Conservation (phyloP, 768 basidiomycete genomes). For the Hericium alpestre region DNA sequence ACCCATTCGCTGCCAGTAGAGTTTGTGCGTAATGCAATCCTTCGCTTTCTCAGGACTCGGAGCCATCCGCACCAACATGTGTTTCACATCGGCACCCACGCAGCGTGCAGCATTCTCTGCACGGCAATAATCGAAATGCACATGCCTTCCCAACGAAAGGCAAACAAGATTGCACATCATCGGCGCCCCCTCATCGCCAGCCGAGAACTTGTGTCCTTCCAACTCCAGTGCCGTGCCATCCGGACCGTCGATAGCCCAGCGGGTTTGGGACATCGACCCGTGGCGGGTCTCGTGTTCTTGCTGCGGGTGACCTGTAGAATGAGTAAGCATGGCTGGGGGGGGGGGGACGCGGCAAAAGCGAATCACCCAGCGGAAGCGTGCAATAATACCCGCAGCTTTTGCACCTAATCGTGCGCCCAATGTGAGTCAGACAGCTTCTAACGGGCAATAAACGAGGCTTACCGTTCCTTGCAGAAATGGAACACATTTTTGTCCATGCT, state of each 20-base stretch:
- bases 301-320: slow-evolving; percentile 40
- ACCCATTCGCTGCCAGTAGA: slow-evolving; percentile 55
- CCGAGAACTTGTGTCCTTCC: slow-evolving; percentile 42
- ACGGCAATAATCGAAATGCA: slow-evolving; percentile 48
- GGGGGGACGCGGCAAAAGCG: not conserved
- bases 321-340: not conserved
- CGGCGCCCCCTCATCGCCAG: slow-evolving; percentile 47
- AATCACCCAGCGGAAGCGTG: slow-evolving; percentile 40
- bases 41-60: slow-evolving; percentile 40
- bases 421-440: not conserved
- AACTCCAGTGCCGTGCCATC: slow-evolving; percentile 41
- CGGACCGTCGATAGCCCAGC: slow-evolving; percentile 46
- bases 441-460: slow-evolving; percentile 2
- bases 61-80: slow-evolving; percentile 29
- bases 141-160: slow-evolving; percentile 43
- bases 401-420: slow-evolving; percentile 26
- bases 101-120: slow-evolving; percentile 28
- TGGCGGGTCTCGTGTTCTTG: slow-evolving; percentile 53
- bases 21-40: slow-evolving; percentile 41
- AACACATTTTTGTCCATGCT: slow-evolving; percentile 33
- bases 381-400: slow-evolving; percentile 49
- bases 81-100: slow-evolving; percentile 33
- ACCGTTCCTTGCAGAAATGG: slow-evolving; percentile 47
- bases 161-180: slow-evolving; percentile 55
- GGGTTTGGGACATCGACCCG: slow-evolving; percentile 50